Evolutionary conservation across 1,284 basidiomycete species (phyloP).

Genomic region (Sporisorium graminicola): DNA sequence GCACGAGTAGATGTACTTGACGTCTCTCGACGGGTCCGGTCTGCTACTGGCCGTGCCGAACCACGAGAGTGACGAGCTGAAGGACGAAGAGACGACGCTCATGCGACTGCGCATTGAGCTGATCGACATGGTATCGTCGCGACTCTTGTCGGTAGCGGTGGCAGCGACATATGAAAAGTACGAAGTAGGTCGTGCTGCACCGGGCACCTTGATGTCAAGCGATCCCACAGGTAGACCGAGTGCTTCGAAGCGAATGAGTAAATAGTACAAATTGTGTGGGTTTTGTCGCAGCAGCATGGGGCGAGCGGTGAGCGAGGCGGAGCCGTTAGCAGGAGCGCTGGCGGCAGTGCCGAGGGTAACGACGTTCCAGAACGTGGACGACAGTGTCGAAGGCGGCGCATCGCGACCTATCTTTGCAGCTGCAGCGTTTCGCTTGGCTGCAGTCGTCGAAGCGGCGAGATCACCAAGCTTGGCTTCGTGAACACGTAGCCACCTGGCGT

Average conservation of each 20-base stretch:
- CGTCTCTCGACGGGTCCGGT: constrained; percentile 75
- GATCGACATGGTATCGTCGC: constrained; percentile 78
- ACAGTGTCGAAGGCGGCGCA: constrained; percentile 8
- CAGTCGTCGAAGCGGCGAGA: constrained; percentile 19
- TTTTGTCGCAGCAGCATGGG: constrained; percentile 77
- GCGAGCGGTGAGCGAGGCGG: constrained; percentile 7
- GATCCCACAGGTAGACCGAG: constrained; percentile 79
- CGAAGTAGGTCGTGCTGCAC: constrained; percentile 73
- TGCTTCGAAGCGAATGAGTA: constrained; percentile 86
- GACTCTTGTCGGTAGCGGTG: constrained; percentile 22
- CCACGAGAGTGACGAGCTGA: constrained; percentile 50
- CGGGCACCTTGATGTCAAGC: constrained; percentile 77
- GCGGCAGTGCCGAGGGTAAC: constrained; percentile 34
- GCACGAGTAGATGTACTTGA: constrained; percentile 86
- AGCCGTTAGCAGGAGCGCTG: background rate
- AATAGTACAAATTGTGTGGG: constrained; percentile 86
- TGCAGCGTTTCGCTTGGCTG: constrained; percentile 12
- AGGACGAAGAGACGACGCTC: constrained; percentile 81
- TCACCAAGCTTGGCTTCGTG: constrained; percentile 59
- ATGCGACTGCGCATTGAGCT: constrained; percentile 82
- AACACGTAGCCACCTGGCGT: constrained; percentile 55
- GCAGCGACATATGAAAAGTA: constrained; percentile 67
- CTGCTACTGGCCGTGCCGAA: constrained; percentile 12
- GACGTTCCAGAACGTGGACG: constrained; percentile 44
- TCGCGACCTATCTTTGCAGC: constrained; percentile 1